These are phyloP conservation scores for Gaertneriomyces semiglobifer DNA, from an alignment of 192 early-diverging fungal genomes.

Conservation along the genomic window DNA sequence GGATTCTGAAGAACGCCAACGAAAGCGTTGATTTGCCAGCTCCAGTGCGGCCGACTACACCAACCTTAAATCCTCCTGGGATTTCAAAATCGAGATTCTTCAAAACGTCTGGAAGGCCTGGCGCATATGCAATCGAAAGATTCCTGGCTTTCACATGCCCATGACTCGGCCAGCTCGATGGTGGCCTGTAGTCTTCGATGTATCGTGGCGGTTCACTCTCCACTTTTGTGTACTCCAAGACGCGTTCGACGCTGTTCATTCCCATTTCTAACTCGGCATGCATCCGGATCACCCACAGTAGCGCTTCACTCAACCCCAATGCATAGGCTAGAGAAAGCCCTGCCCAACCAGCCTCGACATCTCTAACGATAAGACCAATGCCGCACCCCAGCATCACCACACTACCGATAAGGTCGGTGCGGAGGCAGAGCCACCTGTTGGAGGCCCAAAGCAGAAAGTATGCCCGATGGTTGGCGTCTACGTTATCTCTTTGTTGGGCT, in stretches of 20 bases:
- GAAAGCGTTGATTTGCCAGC: conserved; percentile 53
- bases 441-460: conserved; percentile 85
- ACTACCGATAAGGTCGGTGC: conserved; percentile 76
- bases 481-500: not conserved
- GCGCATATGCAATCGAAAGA: conserved; percentile 72
- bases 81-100: conserved; percentile 44
- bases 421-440: conserved; percentile 57
- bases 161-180: conserved; percentile 54
- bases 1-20: conserved; percentile 72
- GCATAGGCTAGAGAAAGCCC: conserved; percentile 85
- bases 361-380: conserved; percentile 17
- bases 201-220: conserved; percentile 75
- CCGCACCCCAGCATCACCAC: conserved; percentile 76
- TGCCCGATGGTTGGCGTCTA: conserved; percentile 78
- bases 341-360: conserved; percentile 78
- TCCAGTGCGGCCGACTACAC: conserved; percentile 60
- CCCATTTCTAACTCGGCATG: conserved; percentile 73
- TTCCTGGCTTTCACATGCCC: conserved; percentile 69
- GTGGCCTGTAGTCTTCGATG: conserved; percentile 42
- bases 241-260: conserved; percentile 67
- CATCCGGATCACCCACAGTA: conserved; percentile 71
- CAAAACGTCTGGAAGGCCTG: conserved; percentile 60
- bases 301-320: conserved; percentile 73
- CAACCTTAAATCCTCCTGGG: conserved; percentile 45
- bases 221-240: conserved; percentile 77